These are phyloP conservation scores for Cryptococcus sp. DNA, from an alignment of 1,284 basidiomycete genomes.

Conservation along the genomic window DNA sequence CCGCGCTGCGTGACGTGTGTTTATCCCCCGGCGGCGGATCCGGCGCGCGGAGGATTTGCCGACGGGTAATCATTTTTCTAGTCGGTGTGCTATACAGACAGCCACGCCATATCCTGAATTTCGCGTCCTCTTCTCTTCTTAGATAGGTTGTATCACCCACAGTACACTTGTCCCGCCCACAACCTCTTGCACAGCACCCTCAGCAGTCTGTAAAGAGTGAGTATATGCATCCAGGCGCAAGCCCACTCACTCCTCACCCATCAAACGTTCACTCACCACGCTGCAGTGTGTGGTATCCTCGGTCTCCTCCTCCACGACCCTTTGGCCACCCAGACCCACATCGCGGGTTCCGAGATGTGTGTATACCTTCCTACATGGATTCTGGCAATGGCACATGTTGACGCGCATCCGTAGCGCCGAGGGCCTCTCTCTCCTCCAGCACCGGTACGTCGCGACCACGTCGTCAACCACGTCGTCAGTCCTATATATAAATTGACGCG, in stretches of 20 bases:
- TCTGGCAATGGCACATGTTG: not conserved
- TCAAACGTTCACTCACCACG: not conserved
- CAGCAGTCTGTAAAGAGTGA: slow-evolving; percentile 3
- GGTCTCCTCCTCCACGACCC: slow-evolving; percentile 79
- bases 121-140: not conserved
- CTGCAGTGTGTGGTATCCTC: slow-evolving; percentile 75
- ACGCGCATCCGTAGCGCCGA: slow-evolving; percentile 55
- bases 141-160: slow-evolving; percentile 1
- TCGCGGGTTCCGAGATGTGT: slow-evolving; percentile 73
- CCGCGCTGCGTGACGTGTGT: too few species aligned
- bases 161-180: not conserved
- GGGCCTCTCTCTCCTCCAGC: slow-evolving; percentile 84
- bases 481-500: not conserved
- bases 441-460: slow-evolving; percentile 62
- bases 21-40: too few species aligned
- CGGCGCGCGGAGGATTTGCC: slow-evolving; percentile 3
- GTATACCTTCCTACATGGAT: slow-evolving; percentile 9
- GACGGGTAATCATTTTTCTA: not conserved
- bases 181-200: not conserved
- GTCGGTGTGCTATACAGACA: too few species aligned
- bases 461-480: not conserved
- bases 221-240: not conserved
- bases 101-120: not conserved
- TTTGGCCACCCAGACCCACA: slow-evolving; percentile 56
- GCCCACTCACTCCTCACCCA: slow-evolving; percentile 8